Evolutionary conservation across 192 early-diverging fungal genomes (phyloP), one percentile per base, ranked within the genome.

Genomic region (Thoreauomyces humboldtii): DNA sequence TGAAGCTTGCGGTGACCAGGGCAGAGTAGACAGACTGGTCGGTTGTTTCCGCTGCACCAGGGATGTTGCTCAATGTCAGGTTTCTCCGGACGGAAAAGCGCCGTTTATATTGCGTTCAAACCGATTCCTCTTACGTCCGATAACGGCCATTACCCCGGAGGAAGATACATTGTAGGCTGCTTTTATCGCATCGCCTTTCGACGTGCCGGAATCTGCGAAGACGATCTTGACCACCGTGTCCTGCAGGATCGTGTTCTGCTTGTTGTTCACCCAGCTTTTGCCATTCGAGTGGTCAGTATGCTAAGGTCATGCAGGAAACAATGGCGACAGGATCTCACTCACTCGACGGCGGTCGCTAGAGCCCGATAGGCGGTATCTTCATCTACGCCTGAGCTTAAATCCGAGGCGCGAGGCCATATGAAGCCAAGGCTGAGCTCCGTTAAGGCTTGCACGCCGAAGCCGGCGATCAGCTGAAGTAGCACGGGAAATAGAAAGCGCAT

Each of bases 381-480:
- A 48, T 48, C 9, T 7, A 24, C 47, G 9, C 22, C 12, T 9
- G 47, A 19, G 47, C 7, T 50, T 24, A 17, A 46, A 22, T 46
- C 2, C 44, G 44, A 12, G n/a, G 19, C 44, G 5, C n/a, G n/a
- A 29, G 27, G 50, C 50, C 50, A 52, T 17, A 52, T 5, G 24
- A 52, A 52, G 27, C 50, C 50, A 17, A 52, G 50, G 6, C 32
- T 52, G 27, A 52, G 50, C 50, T n/a, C n/a, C n/a, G n/a, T n/a
- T n/a, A n/a, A n/a, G n/a, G n/a, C n/a, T n/a, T n/a, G n/a, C n/a
- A n/a, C n/a, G n/a, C n/a, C n/a, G n/a, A n/a, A n/a, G n/a, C n/a
- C n/a, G n/a, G n/a, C n/a, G n/a, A n/a, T n/a, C n/a, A n/a, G n/a
- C n/a, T n/a, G n/a, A n/a, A n/a, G n/a, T n/a, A n/a, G n/a, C n/a